Evolutionary conservation across 192 early-diverging fungal genomes (phyloP), one percentile per base, ranked within the genome.

Genomic region (Cladochytrium replicatum): DNA sequence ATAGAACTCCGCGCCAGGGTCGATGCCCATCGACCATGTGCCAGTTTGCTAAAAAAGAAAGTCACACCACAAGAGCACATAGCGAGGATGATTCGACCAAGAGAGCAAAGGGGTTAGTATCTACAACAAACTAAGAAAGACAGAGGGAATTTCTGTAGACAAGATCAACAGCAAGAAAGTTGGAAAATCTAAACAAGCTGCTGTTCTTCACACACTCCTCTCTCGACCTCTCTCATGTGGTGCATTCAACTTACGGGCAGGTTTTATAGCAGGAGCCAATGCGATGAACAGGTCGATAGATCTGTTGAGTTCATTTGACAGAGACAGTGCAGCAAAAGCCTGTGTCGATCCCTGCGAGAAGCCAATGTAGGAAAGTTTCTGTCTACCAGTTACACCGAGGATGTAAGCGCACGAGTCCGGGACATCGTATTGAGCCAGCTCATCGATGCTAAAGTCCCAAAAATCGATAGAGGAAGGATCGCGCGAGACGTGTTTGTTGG

Each of bases 361-460:
- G 21, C 91, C 91, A 50, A 91, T 80, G 59, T 90, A 89, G 2
- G 80, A 81, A 22, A 91, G 63, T 38, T 67, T 72, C 6, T 59
- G 60, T 8, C 75, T 75, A 0, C 78, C 81, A 15, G 91, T 92
- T 21, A 63, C 73, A 30, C 60, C 55, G 29, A 89, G 66, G 27
- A 94, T 87, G 61, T 86, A 84, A 52, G 90, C 84, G 4, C 91
- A 70, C 0, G 80, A 77, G 22, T 83, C 76, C 1, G 86, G 84
- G 31, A 94, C 71, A 54, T 94, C 91, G 56, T 76, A 81, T 38
- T 78, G 62, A 22, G 87, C 87, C 39, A 87, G 78, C 55, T 94
- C 88, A 59, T 94, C 88, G 46, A 94, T 75, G 9, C 85, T 84
- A 60, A 83, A 91, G 46, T 88, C 71, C 91, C 91, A 94, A 58